Evolutionary conservation across 768 basidiomycete species (phyloP).

Genomic region (Jaapia argillacea): DNA sequence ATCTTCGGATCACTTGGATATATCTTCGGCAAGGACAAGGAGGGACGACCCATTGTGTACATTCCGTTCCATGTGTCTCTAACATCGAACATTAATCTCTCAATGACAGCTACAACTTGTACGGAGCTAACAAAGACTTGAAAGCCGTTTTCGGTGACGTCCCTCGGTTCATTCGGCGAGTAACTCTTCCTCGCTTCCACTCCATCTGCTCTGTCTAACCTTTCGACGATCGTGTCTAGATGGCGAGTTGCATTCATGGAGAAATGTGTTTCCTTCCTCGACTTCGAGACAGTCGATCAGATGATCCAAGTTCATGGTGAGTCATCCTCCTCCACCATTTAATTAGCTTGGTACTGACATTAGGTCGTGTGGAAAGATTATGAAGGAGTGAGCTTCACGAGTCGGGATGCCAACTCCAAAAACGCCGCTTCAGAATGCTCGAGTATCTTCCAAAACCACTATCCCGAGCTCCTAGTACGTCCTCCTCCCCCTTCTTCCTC

Average conservation of each 20-base stretch:
- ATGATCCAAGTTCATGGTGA: constrained; percentile 22
- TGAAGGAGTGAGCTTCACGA: constrained; percentile 55
- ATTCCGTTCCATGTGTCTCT: constrained; percentile 14
- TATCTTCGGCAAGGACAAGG: constrained; percentile 62
- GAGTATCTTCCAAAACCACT: constrained; percentile 65
- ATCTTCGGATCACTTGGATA: constrained; percentile 56
- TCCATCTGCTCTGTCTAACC: neutral
- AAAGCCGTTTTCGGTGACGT: constrained; percentile 71
- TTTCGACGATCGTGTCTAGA: constrained; percentile 24
- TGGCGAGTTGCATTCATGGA: constrained; percentile 82
- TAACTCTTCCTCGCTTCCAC: neutral
- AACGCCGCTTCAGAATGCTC: constrained; percentile 66
- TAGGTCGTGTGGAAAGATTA: constrained; percentile 51
- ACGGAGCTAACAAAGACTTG: constrained; percentile 59
- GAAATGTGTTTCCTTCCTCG: constrained; percentile 45
- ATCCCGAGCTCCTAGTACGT: constrained; percentile 69
- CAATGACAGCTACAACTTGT: constrained; percentile 59
- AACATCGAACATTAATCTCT: neutral
- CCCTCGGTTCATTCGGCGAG: constrained; percentile 62
- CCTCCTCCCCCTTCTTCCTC: neutral
- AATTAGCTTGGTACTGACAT: neutral
- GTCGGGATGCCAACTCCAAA: constrained; percentile 67
- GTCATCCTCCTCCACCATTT: neutral
- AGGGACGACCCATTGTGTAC: constrained; percentile 58
- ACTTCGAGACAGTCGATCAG: constrained; percentile 67